Evolutionary conservation across 257 asterid species (phyloP).

Genomic region (Fraxinus excelsior): DNA sequence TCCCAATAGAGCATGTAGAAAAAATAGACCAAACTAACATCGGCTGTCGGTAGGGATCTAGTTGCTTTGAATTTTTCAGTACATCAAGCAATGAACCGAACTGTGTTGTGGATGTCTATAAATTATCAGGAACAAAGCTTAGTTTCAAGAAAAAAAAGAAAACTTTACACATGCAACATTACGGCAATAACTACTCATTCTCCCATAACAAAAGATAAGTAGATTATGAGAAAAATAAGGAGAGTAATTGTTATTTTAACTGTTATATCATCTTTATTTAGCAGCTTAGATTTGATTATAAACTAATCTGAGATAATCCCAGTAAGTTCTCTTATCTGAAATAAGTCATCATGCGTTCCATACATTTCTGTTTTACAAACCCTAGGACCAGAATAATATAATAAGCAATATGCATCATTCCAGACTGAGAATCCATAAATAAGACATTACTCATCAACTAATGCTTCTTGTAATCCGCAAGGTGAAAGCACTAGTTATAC

Average conservation of each 20-base stretch:
- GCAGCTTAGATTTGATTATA: not conserved
- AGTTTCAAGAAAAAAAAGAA: too few relatives aligned
- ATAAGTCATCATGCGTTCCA: not conserved
- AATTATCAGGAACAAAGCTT: not conserved
- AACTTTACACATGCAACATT: not conserved
- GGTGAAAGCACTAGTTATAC: not conserved
- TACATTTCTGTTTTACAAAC: not conserved
- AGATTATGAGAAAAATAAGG: not conserved
- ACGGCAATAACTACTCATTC: not conserved
- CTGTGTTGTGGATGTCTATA: not conserved
- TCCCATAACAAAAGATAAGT: not conserved
- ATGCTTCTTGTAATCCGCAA: constrained; percentile 1
- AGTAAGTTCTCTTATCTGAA: not conserved
- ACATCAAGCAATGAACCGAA: not conserved
- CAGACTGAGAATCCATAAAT: not conserved
- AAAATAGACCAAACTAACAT: too few relatives aligned
- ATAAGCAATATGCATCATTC: not conserved
- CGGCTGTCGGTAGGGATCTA: not conserved
- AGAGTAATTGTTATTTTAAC: not conserved
- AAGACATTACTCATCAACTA: not conserved
- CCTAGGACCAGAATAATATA: not conserved
- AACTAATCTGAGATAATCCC: not conserved
- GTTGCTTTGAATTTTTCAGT: not conserved
- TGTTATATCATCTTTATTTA: not conserved
- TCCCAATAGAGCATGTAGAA: not conserved